Percentiles rank a stretch among this genome's conserved stretches.
Conservation (phyloP, 139 green algal species). For the Bryopsis sp. region DNA sequence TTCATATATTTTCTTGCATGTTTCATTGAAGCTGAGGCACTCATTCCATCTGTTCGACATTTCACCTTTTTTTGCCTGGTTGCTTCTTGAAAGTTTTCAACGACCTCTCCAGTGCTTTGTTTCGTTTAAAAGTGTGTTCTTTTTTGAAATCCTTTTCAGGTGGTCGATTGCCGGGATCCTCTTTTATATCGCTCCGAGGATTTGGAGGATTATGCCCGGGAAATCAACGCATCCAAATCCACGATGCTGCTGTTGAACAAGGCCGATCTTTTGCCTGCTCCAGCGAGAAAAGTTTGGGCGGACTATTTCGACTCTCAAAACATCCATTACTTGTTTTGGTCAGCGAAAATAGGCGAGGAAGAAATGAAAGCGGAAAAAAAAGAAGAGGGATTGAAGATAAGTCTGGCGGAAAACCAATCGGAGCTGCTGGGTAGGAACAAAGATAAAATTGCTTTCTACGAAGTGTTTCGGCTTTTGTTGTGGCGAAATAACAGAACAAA, state of each 20-base stretch:
- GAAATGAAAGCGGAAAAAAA: slow-evolving; percentile 24
- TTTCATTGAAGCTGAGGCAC: too few species aligned
- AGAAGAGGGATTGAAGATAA: neutral
- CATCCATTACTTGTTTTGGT: slow-evolving; percentile 73
- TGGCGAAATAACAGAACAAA: too few species aligned
- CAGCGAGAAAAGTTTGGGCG: slow-evolving; percentile 62
- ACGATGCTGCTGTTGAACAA: slow-evolving; percentile 95
- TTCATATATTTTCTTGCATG: too few species aligned
- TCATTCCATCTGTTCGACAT: too few species aligned
- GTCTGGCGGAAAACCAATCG: neutral
- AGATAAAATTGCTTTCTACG: too few species aligned
- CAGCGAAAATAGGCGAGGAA: slow-evolving; percentile 47
- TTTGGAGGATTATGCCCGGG: slow-evolving; percentile 61
- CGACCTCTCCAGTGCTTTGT: neutral
- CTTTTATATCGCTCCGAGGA: slow-evolving; percentile 85
- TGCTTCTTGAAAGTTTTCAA: too few species aligned
- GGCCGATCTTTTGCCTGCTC: slow-evolving; percentile 80
- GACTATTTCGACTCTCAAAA: slow-evolving; percentile 70
- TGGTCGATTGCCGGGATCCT: slow-evolving; percentile 90
- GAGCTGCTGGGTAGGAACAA: too few species aligned
- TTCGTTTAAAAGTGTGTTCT: neutral
- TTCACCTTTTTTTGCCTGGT: too few species aligned
- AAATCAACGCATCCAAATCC: slow-evolving; percentile 57
- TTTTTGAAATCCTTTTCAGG: slow-evolving; percentile 40
- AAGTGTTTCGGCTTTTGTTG: too few species aligned